Evolutionary conservation across 352 stramenopile species (phyloP), one percentile per base, ranked within the genome.

Genomic region (Phytophthora fragariaefolia): DNA sequence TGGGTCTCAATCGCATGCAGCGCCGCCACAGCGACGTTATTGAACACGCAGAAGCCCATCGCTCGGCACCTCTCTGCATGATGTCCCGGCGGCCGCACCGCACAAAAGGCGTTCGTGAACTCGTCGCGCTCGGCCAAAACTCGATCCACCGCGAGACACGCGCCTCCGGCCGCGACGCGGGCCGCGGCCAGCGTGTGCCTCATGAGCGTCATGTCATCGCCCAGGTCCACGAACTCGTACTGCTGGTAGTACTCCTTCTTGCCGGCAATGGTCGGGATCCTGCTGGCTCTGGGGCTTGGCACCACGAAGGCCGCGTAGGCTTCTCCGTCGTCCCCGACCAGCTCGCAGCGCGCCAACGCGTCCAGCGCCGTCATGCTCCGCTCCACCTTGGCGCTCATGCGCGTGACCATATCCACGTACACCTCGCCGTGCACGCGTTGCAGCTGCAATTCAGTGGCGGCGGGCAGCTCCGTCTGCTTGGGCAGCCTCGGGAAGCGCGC

Each of bases 1-100:
- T 90, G 66, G 10, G 74, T 73, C 8, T 92, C 88, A 20, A 98
- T 69, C 4, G 94, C 94, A 78, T 99, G 93, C 53, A 98, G 77
- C 17, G 95, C 96, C n/a, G 87, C 96, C 46, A 98, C 82, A 36
- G 91, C 95, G 18, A 98, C 89, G 61, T 98, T 98, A 60, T 99
- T 99, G 62, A 98, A 98, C 32, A 98, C 89, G 65, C 96, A 99
- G 71, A 99, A 99, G 22, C 94, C 77, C 77, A 89, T 87, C 0
- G 79, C 70, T 5, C 69, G 59, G 40, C 74, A 66, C 9, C 74
- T 68, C 34, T 85, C 77, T 1, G 83, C 80, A 42, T 91, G 83
- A 47, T 91, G 80, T 9, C 84, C 84, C 1, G 84, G 84, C 2
- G 84, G 84, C 12, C 84, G 73, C 18, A 90, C 93, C 6, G 95